Percentiles rank a stretch among this genome's conserved stretches.
phyloP scores from a whole-genome alignment of 2,329 filamentous ascomycete genomes.

The Catunica adiposa region DNA sequence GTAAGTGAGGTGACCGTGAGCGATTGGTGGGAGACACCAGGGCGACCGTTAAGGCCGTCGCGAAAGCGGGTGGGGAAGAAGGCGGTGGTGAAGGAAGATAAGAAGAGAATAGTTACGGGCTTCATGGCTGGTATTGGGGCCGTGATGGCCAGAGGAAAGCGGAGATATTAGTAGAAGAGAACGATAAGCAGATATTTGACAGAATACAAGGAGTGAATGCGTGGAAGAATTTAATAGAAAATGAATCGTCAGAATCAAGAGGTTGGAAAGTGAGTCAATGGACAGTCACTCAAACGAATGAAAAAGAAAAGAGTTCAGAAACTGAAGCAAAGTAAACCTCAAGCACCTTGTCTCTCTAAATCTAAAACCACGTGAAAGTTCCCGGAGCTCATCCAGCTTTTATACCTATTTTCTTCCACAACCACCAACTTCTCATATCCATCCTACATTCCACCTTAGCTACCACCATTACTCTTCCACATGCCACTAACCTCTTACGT shows the following conservation, averaged over 20 bases:
- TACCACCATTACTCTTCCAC: neutral
- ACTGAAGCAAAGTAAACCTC: neutral
- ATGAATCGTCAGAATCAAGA: neutral
- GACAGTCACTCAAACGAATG: neutral
- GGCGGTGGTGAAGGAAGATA: constrained; percentile 3
- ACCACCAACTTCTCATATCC: neutral
- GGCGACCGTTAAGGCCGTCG: constrained; percentile 12
- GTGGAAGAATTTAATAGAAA: too few relatives aligned
- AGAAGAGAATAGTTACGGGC: neutral
- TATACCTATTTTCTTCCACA: neutral
- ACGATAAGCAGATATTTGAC: neutral
- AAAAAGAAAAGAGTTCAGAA: neutral
- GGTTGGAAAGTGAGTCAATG: neutral
- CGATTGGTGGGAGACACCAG: constrained; percentile 15
- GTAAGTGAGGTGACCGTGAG: constrained; percentile 11
- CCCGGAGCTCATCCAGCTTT: neutral
- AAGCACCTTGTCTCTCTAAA: too few relatives aligned
- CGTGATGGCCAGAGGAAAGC: neutral
- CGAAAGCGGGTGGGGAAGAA: constrained; percentile 16
- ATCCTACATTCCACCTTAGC: neutral
- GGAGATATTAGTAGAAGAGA: neutral
- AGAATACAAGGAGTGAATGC: neutral
- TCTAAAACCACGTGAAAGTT: too few relatives aligned
- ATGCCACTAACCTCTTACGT: too few relatives aligned
- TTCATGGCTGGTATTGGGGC: constrained; percentile 3